Evolutionary conservation across 768 basidiomycete genomes (phyloP).

Genomic region (Chiua virens): DNA sequence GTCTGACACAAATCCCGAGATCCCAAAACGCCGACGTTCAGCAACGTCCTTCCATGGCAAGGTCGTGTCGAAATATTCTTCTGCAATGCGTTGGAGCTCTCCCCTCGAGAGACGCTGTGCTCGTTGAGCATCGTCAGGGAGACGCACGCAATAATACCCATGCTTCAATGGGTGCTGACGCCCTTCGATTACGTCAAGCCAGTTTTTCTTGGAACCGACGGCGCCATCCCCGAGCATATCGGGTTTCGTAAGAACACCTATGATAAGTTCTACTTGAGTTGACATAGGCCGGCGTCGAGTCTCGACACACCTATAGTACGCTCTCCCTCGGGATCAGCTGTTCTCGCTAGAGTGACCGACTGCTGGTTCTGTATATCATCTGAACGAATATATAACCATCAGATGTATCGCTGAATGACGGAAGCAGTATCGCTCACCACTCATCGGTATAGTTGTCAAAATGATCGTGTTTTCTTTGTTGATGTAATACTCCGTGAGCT

Average conservation of each 20-base stretch:
- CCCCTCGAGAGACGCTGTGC: slow-evolving; percentile 32
- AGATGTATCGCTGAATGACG: background rate
- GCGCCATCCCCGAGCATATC: slow-evolving; percentile 51
- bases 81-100: slow-evolving; percentile 38
- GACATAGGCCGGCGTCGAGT: background rate
- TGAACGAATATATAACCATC: slow-evolving; percentile 21
- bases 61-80: slow-evolving; percentile 46
- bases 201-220: slow-evolving; percentile 38
- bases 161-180: slow-evolving; percentile 45
- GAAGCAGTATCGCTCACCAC: slow-evolving; percentile 37
- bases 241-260: slow-evolving; percentile 72
- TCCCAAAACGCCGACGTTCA: slow-evolving; percentile 52
- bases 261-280: background rate
- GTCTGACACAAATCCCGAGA: slow-evolving; percentile 48
- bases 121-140: slow-evolving; percentile 61
- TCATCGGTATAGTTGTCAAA: slow-evolving; percentile 65
- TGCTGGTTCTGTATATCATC: slow-evolving; percentile 70
- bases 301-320: slow-evolving; percentile 58
- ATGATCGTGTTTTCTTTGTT: slow-evolving; percentile 54
- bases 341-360: slow-evolving; percentile 52
- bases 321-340: slow-evolving; percentile 51
- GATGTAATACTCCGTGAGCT: slow-evolving; percentile 51
- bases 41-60: slow-evolving; percentile 53
- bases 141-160: slow-evolving; percentile 67
- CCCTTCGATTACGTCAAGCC: slow-evolving; percentile 56